Base-by-base conservation (phyloP, 2,329 filamentous ascomycete genomes). In the Fusarium albidum region DNA sequence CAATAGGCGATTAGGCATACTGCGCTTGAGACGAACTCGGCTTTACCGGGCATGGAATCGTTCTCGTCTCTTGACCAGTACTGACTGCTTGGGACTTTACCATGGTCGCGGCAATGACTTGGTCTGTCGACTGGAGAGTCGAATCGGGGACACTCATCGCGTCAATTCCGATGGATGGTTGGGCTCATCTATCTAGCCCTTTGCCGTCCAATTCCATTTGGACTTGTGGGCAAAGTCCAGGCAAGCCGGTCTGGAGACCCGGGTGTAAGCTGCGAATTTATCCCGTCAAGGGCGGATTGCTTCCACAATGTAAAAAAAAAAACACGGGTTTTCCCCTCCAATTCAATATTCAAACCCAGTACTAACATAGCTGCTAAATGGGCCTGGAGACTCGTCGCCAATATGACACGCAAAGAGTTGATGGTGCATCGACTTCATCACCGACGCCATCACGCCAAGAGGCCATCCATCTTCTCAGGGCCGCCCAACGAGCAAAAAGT, bases 361-460 rank as follows among this genome's bases (percentile, higher is more conserved):
- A n/a, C n/a, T n/a, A n/a, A n/a, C n/a, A n/a, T n/a, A n/a, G n/a
- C n/a, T n/a, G n/a, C n/a, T n/a, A n/a, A n/a, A n/a, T n/a, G n/a
- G 4, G 91, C 96, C 13, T 96, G 92, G 93, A 84, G 87, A 53
- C 88, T 97, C 58, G 89, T 97, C 18, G 89, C 90, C 10, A 92
- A 96, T 64, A 96, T 96, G 90, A 88, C 82, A 4, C 91, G 92
- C 1, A 89, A 95, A 75, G 88, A 96, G 77, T 85, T 96, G 44
- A 92, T 96, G 43, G 52, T 94, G 92, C 76, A 93, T 97, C 71
- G 93, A 96, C 76, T 97, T 96, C 79, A 96, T 96, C 73, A 95
- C 90, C 18, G 92, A 96, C 75, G 92, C 91, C n/a, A 81, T 96
- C 61, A 96, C 92, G 0, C 91, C 90, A 91, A 33, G 92, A 96